phyloP scores from a whole-genome alignment of 257 asterid species.

The Linderniella brevidens region DNA sequence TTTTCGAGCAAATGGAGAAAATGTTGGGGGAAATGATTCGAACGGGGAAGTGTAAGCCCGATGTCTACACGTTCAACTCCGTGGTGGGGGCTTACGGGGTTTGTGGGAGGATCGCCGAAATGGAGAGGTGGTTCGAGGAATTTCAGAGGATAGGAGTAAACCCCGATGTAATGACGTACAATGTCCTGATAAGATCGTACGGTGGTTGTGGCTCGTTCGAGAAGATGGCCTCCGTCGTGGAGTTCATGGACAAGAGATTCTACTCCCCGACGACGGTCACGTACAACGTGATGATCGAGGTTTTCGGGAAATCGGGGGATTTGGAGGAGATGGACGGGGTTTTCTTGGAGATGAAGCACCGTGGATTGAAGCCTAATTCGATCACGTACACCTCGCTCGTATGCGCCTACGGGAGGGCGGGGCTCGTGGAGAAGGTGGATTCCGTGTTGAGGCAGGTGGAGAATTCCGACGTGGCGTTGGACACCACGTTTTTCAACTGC shows the following conservation, averaged over 20 bases:
- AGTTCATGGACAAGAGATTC: slow-evolving; percentile 64
- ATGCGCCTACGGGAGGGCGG: slow-evolving; percentile 53
- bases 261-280: slow-evolving; percentile 62
- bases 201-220: slow-evolving; percentile 38
- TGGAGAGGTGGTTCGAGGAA: slow-evolving; percentile 86
- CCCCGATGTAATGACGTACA: slow-evolving; percentile 70
- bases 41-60: slow-evolving; percentile 44
- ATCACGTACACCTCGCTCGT: slow-evolving; percentile 69
- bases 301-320: slow-evolving; percentile 58
- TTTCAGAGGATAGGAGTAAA: slow-evolving; percentile 66
- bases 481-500: slow-evolving; percentile 68
- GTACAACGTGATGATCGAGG: slow-evolving; percentile 57
- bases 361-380: slow-evolving; percentile 69
- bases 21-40: slow-evolving; percentile 49
- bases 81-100: slow-evolving; percentile 68
- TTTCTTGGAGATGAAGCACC: slow-evolving; percentile 75
- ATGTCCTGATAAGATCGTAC: slow-evolving; percentile 51
- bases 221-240: slow-evolving; percentile 57
- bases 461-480: slow-evolving; percentile 65
- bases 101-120: slow-evolving; percentile 43
- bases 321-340: slow-evolving; percentile 57
- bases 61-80: slow-evolving; percentile 62
- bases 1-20: slow-evolving; percentile 50
- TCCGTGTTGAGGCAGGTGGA: slow-evolving; percentile 66
- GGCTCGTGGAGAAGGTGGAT: slow-evolving; percentile 38